phyloP scores from a whole-genome alignment of 1,284 basidiomycete species.

The Tilletiaria anomala region DNA sequence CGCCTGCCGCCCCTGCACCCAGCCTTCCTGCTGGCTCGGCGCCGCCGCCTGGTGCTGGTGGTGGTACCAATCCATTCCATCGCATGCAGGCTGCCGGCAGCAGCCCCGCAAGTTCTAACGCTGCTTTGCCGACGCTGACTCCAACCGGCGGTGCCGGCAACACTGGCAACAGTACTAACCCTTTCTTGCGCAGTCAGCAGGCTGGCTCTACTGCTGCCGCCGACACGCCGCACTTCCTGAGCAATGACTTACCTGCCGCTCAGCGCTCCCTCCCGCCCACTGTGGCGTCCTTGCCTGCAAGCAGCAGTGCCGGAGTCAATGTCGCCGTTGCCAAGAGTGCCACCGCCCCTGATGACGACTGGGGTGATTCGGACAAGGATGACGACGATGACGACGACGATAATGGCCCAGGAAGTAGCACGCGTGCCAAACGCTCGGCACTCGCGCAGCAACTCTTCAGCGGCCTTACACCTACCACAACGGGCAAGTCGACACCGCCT shows the following conservation, averaged over 20 bases:
- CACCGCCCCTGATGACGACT: constrained; percentile 22
- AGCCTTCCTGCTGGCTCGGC: constrained; percentile 1
- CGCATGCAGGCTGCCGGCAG: constrained; percentile 26
- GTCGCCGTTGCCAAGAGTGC: neutral
- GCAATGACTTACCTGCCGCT: constrained; percentile 1
- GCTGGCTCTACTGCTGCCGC: neutral
- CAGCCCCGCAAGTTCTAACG: too few relatives aligned
- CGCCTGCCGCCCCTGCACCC: constrained; percentile 2
- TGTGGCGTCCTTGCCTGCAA: neutral
- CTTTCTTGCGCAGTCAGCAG: constrained; percentile 25
- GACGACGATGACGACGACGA: constrained; percentile 35
- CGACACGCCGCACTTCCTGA: neutral
- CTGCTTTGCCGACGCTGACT: constrained; percentile 4
- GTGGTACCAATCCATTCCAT: constrained; percentile 32
- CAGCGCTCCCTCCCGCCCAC: constrained; percentile 1
- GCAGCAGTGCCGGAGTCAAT: too few relatives aligned
- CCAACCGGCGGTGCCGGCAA: constrained; percentile 6
- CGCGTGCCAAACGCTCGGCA: constrained; percentile 34
- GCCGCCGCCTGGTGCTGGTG: constrained; percentile 8
- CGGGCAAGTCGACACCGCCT: constrained; percentile 3
- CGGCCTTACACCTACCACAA: constrained; percentile 18
- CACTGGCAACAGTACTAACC: constrained; percentile 20
- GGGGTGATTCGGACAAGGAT: constrained; percentile 30
- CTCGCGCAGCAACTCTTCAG: constrained; percentile 36
- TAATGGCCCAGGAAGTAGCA: constrained; percentile 28